Percentiles rank a stretch among this genome's conserved stretches.
These are phyloP conservation scores for Xylariaceae sp. DNA, from an alignment of 2,329 filamentous ascomycete genomes.

Conservation along the genomic window DNA sequence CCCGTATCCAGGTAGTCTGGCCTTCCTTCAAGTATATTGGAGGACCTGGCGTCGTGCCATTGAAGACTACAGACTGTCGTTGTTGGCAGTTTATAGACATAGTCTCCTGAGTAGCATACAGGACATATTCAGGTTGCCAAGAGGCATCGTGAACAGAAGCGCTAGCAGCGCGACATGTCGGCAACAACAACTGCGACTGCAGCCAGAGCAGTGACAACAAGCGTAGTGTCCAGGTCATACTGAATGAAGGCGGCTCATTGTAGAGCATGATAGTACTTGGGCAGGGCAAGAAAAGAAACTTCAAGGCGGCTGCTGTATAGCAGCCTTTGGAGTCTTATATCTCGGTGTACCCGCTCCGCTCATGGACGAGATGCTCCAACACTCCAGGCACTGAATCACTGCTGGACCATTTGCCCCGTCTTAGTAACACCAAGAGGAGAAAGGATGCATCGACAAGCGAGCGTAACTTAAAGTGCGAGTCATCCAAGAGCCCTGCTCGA, in stretches of 20 bases:
- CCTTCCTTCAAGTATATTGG: conserved; percentile 44
- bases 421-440: too few relatives aligned
- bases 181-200: conserved; percentile 19
- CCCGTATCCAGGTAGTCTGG: conserved; percentile 51
- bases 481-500: too few relatives aligned
- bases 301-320: too few relatives aligned
- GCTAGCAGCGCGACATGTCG: conserved; percentile 19
- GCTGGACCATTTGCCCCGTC: too few relatives aligned
- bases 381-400: too few relatives aligned
- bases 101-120: conserved; percentile 31
- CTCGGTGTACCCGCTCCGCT: too few relatives aligned
- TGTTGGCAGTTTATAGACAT: conserved; percentile 44
- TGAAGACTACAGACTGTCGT: conserved; percentile 46
- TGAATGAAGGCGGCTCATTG: conserved; percentile 13
- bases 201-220: conserved; percentile 20
- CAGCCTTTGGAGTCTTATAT: too few relatives aligned
- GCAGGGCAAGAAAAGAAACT: conserved; percentile 1
- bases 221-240: conserved; percentile 22
- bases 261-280: conserved; percentile 11
- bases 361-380: too few relatives aligned
- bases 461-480: too few relatives aligned
- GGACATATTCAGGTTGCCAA: conserved; percentile 31
- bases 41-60: conserved; percentile 51
- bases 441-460: too few relatives aligned
- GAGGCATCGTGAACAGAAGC: conserved; percentile 23